Base-by-base conservation (phyloP, 306 rosid genomes). In the Erythrophleum fordii region DNA sequence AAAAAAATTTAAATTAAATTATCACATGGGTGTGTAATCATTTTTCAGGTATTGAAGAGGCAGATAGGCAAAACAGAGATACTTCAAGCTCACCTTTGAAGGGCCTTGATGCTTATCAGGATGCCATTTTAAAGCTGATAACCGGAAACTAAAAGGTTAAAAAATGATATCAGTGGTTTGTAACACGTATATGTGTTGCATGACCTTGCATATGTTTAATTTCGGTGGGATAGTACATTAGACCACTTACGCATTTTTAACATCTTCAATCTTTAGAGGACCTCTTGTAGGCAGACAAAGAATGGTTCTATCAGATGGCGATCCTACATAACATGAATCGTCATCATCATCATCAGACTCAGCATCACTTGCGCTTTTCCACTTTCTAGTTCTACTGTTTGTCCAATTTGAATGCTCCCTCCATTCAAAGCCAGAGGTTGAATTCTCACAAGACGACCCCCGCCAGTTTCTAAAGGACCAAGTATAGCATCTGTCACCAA, bases 121-220 rank as follows among this genome's bases (percentile, higher is more conserved):
- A 87, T 93, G 97, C 99, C 97, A 95, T 85, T 93, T 95, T n/a
- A 91, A 80, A 76, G 99, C 97, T 0, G 97, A 90, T 76, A 88
- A 75, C 28, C 91, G 95, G 64, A 90, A 95, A 73, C 98, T 95
- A 86, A 87, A 66, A 46, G 52, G 44, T 22, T 41, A 82, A 72
- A 59, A 23, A 41, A 29, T 48, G 53, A 34, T 22, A 37, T 42
- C 71, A 42, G 69, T 23, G 17, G 31, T 39, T 46, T 62, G 61
- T 62, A 39, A 67, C 25, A 77, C 68, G 13, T 42, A 34, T 55
- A 61, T 18, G 22, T 5, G n/a, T 14, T 42, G 37, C 46, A 65
- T 25, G 79, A 62, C 6, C 18, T 28, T 51, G 41, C 55, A n/a
- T n/a, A 66, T 20, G 52, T 42, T 14, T 13, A 42, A 22, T 69